Base-by-base conservation (phyloP, 2,329 filamentous ascomycete genomes). In the Aspergillus texensis region DNA sequence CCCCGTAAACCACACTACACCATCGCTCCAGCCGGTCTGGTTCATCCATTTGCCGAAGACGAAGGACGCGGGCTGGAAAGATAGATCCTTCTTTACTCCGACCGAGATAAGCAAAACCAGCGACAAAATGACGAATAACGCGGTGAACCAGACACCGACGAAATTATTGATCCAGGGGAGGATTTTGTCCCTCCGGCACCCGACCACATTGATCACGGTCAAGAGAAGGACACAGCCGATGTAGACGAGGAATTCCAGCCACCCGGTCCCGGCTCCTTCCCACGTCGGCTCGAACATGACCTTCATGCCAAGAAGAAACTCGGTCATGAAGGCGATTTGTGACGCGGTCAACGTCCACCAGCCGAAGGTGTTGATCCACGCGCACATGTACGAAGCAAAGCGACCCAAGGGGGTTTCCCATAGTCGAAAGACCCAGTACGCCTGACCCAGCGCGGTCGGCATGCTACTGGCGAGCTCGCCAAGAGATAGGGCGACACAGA, bases 391-490 rank as follows among this genome's bases (percentile, higher is more conserved):
- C 1, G 83, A 85, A 4, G 74, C 69, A 64, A 86, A 84, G 1
- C 85, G 80, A 1, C 84, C 85, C 0, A 68, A 52, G 0, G 72
- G 73, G 16, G 70, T 68, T 62, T 73, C 55, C 78, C 80, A 74
- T 57, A 85, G 73, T 11, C 79, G 76, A 63, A 81, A 78, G 1
- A 84, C 79, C 85, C 85, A 88, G 71, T 85, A 87, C 0, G 85
- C 85, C 74, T 88, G 86, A 0, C 86, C 86, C 2, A 88, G 75
- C 0, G 86, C 85, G 0, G 85, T 88, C 4, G 86, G 86, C 85
- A 88, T 87, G 65, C 81, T 82, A 65, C 84, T 86, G 73, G 87
- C 88, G 61, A 91, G 90, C 74, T 91, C 88, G n/a, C 87, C 88
- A 54, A 91, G 78, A 16, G 87, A 89, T 24, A 86, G 85, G 45